Conservation (phyloP, 345 rosid genomes). For the Citrus medica region DNA sequence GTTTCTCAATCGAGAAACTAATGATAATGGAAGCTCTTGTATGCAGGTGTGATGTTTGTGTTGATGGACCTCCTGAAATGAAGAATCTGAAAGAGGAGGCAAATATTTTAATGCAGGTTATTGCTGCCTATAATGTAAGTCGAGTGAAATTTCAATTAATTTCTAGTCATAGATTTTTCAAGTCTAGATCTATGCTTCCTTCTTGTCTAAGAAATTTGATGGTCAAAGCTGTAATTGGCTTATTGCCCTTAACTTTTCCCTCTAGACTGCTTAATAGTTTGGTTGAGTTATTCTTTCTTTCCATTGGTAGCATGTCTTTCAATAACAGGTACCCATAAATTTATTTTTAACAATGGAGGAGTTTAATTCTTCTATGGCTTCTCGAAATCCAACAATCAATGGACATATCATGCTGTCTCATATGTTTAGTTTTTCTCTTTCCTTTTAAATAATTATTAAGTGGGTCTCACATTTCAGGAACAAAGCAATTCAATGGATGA, state of each 20-base stretch:
- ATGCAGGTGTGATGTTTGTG: constrained; percentile 81
- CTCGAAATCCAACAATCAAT: not conserved
- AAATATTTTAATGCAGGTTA: constrained; percentile 56
- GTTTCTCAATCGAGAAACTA: not conserved
- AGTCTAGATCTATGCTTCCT: not conserved
- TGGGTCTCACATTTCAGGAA: constrained; percentile 23
- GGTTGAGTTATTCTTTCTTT: not conserved
- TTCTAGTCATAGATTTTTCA: not conserved
- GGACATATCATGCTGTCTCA: not conserved
- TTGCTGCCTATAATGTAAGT: constrained; percentile 54
- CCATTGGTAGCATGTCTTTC: not conserved
- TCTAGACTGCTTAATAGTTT: not conserved
- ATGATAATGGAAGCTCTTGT: constrained; percentile 2
- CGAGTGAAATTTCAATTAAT: not conserved
- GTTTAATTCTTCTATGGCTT: not conserved
- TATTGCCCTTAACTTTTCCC: not conserved
- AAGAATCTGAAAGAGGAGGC: constrained; percentile 72
- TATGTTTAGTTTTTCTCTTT: not conserved
- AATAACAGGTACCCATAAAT: not conserved
- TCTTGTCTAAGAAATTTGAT: not conserved
- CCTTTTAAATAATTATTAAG: not conserved
- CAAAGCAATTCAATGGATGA: constrained; percentile 22
- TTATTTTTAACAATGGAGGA: not conserved
- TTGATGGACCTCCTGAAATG: constrained; percentile 60
- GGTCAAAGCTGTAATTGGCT: not conserved